Conservation (phyloP, 768 basidiomycete genomes). For the Mycena sanguinolenta region DNA sequence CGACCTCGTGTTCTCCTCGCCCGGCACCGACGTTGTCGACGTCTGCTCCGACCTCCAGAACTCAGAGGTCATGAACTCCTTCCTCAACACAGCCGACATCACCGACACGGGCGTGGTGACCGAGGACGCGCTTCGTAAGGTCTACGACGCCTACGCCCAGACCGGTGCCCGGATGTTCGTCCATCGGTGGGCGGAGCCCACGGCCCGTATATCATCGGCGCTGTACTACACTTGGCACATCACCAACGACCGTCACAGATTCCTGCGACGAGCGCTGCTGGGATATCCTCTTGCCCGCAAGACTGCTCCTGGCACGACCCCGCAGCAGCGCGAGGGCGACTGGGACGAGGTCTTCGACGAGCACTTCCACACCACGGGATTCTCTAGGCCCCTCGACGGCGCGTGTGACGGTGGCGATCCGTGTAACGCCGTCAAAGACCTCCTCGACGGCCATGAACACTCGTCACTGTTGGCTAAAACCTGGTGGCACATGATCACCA, state of each 20-base stretch:
- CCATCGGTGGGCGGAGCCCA: constrained; percentile 20
- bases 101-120: constrained; percentile 14
- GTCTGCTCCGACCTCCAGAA: constrained; percentile 23
- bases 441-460: constrained; percentile 12
- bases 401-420: constrained; percentile 18
- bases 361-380: constrained; percentile 23
- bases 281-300: constrained; percentile 18
- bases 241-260: constrained; percentile 21
- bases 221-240: constrained; percentile 20
- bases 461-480: constrained; percentile 4
- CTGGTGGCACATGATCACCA: constrained; percentile 13
- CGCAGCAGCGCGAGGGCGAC: constrained; percentile 25
- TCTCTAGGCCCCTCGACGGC: constrained; percentile 16
- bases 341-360: constrained; percentile 28
- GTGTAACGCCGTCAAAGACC: neutral
- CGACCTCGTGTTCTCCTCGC: constrained; percentile 23
- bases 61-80: constrained; percentile 17
- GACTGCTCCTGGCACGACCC: neutral
- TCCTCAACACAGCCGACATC: constrained; percentile 16
- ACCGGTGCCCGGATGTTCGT: constrained; percentile 7
- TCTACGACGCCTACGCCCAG: constrained; percentile 28
- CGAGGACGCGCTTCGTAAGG: constrained; percentile 18
- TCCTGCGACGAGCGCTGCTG: constrained; percentile 23
- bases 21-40: constrained; percentile 23
- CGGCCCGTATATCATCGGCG: constrained; percentile 2